Evolutionary conservation across 306 rosid genomes (phyloP), one percentile per base, ranked within the genome.

Genomic region (Vigna nakashimae): DNA sequence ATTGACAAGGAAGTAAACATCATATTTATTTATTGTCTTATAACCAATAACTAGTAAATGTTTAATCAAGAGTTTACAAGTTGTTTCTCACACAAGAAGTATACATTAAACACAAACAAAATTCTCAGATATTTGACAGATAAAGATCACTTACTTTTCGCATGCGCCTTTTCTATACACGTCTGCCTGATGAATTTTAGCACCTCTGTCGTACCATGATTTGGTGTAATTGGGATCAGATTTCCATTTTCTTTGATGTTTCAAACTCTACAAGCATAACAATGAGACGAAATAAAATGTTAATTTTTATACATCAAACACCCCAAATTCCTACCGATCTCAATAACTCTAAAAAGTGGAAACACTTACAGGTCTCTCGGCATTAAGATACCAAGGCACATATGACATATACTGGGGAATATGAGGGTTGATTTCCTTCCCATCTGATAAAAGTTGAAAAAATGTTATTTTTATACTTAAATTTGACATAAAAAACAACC

Each of bases 221-320:
- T 69, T 69, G 53, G 82, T 69, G 60, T 58, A 69, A 78, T 78
- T 78, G 62, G 76, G 76, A 58, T 69, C 76, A 6, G 76, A 69
- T 15, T 69, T 78, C 82, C 76, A 69, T 46, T 78, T 78, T 28
- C 69, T 78, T 78, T 78, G 82, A 78, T 78, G 82, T 69, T 78
- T 78, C 82, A 77, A 78, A 48, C 70, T 78, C 82, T 78, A 69
- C 43, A 78, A 43, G 14, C 50, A 13, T 68, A 52, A 7, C 11
- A 10, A 36, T 18, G 8, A 28, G 14, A 18, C 18, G 34, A 8
- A 36, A 3, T 5, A 38, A 22, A 6, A 18, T 20, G 24, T 72
- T 40, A 57, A 38, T 12, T 18, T 30, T 1, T 28, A 49, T 15
- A 69, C n/a, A 12, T 32, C 7, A 32, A 34, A 34, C 34, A 62